phyloP scores from a whole-genome alignment of 1,139 yeast species.

The Scheffersomyces insectosa region DNA sequence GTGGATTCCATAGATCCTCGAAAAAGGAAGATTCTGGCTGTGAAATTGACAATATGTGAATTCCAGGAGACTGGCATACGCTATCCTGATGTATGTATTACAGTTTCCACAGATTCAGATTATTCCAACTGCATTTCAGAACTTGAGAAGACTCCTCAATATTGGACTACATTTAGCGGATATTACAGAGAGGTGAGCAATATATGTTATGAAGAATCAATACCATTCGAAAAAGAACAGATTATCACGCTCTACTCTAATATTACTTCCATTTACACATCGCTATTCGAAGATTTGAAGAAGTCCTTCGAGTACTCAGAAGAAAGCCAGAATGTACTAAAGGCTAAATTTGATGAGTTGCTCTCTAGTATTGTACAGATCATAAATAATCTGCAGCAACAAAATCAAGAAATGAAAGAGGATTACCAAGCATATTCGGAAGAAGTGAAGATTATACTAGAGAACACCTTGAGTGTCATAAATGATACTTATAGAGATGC shows the following conservation, averaged over 20 bases:
- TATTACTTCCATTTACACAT: slow-evolving; percentile 36
- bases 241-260: slow-evolving; percentile 47
- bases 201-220: slow-evolving; percentile 50
- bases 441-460: slow-evolving; percentile 10
- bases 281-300: slow-evolving; percentile 19
- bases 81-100: slow-evolving; percentile 35
- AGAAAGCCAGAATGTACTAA: slow-evolving; percentile 6
- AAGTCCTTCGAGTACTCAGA: slow-evolving; percentile 14
- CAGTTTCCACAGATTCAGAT: slow-evolving; percentile 14
- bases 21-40: slow-evolving; percentile 41
- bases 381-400: slow-evolving; percentile 1
- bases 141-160: slow-evolving; percentile 48
- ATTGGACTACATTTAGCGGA: slow-evolving; percentile 65
- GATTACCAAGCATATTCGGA: slow-evolving; percentile 10
- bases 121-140: slow-evolving; percentile 33
- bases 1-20: slow-evolving; percentile 30
- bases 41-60: slow-evolving; percentile 55
- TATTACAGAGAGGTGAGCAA: slow-evolving; percentile 50
- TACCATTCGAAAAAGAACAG: slow-evolving; percentile 55
- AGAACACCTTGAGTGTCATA: not conserved
- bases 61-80: slow-evolving; percentile 44
- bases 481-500: not conserved
- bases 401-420: slow-evolving; percentile 6
- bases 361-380: slow-evolving; percentile 9
- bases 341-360: slow-evolving; percentile 2